phyloP scores from a whole-genome alignment of 2,329 filamentous ascomycete genomes.

The Fusarium irregulare region DNA sequence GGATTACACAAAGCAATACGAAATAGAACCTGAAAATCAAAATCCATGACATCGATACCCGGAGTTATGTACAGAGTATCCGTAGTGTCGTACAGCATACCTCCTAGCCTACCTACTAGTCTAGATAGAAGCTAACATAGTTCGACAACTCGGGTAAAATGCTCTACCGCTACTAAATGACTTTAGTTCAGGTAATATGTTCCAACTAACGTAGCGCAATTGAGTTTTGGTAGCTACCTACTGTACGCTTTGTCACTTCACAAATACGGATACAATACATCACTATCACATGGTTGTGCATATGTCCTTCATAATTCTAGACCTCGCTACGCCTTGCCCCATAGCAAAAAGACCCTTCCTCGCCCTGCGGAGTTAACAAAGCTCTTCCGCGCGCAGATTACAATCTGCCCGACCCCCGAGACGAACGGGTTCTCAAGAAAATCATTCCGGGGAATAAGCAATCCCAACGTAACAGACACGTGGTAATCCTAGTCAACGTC shows the following conservation, averaged over 20 bases:
- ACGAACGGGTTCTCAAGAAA: neutral
- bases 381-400: slow-evolving; percentile 10
- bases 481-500: slow-evolving; percentile 3
- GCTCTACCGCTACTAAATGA: neutral
- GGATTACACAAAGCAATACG: neutral
- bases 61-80: neutral
- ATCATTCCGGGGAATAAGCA: slow-evolving; percentile 22
- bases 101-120: neutral
- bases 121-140: neutral
- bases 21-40: neutral
- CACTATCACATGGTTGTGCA: neutral
- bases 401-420: slow-evolving; percentile 10
- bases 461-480: slow-evolving; percentile 12
- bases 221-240: neutral
- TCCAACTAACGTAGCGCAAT: neutral
- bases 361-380: slow-evolving; percentile 23
- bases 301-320: neutral
- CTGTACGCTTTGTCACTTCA: neutral
- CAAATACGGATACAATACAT: neutral
- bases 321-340: neutral
- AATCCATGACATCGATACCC: slow-evolving; percentile 22
- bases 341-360: slow-evolving; percentile 7
- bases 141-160: neutral
- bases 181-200: neutral
- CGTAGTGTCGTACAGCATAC: neutral